Evolutionary conservation across 345 rosid species (phyloP).

Genomic region (Hypericum perforatum): DNA sequence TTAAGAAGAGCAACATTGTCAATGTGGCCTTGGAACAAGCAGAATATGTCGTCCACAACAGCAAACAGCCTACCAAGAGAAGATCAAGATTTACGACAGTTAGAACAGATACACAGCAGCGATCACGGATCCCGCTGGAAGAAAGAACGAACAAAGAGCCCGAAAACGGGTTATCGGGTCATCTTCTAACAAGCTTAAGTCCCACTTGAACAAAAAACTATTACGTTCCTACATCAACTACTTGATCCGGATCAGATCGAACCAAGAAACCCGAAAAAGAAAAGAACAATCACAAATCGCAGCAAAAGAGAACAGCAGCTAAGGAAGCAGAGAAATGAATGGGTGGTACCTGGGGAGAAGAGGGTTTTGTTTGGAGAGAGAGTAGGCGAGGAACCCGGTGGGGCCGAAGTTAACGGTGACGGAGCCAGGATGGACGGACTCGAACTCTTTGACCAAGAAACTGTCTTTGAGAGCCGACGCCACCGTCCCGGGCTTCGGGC

Average conservation of each 20-base stretch:
- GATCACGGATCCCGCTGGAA: no score
- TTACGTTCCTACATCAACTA: neutral
- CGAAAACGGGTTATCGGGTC: no score
- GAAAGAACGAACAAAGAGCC: no score
- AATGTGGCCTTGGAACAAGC: slow-evolving; percentile 88
- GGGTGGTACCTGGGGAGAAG: slow-evolving; percentile 67
- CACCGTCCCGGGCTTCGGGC: slow-evolving; percentile 34
- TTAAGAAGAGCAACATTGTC: slow-evolving; percentile 71
- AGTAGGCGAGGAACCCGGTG: slow-evolving; percentile 67
- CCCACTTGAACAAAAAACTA: neutral
- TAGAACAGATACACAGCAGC: no score
- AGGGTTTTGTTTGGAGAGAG: slow-evolving; percentile 65
- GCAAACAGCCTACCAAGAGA: slow-evolving; percentile 58
- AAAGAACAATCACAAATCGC: neutral
- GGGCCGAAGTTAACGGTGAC: slow-evolving; percentile 70
- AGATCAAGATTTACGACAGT: neutral
- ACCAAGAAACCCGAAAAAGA: neutral
- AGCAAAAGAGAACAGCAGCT: neutral
- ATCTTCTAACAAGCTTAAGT: neutral
- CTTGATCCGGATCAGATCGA: slow-evolving; percentile 13
- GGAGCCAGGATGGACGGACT: slow-evolving; percentile 38
- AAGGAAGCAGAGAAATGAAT: neutral
- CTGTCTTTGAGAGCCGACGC: slow-evolving; percentile 57
- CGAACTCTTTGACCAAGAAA: slow-evolving; percentile 50
- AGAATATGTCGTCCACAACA: slow-evolving; percentile 88